These are phyloP conservation scores for Phytophthora hybrid DNA, from an alignment of 352 stramenopile genomes.

Conservation along the genomic window DNA sequence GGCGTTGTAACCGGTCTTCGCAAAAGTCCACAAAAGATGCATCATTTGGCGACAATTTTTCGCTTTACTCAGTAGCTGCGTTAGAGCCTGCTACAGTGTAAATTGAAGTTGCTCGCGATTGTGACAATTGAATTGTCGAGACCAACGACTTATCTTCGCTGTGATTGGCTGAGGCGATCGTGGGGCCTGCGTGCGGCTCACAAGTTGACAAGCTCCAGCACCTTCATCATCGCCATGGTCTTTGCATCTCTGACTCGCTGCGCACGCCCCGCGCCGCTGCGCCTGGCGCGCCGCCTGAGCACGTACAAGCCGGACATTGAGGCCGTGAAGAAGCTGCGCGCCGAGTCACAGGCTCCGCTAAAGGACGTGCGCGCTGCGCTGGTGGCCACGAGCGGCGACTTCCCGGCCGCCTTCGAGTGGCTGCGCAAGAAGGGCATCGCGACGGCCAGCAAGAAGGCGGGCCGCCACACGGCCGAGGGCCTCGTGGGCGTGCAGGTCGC, in stretches of 20 bases:
- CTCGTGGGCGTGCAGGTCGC: slow-evolving; percentile 74
- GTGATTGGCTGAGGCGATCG: background rate
- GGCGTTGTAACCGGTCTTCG: too few species aligned
- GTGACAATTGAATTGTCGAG: too few species aligned
- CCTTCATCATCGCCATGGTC: slow-evolving; percentile 14
- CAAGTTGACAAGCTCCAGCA: too few species aligned
- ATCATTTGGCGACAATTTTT: too few species aligned
- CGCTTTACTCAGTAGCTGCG: too few species aligned
- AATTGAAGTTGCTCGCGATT: too few species aligned
- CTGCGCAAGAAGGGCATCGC: slow-evolving; percentile 91
- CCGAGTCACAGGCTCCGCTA: slow-evolving; percentile 86
- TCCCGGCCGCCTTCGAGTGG: slow-evolving; percentile 89
- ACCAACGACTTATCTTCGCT: too few species aligned
- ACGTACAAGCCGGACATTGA: slow-evolving; percentile 87
- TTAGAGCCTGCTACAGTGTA: too few species aligned
- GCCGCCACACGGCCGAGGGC: slow-evolving; percentile 79
- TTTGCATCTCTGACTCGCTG: slow-evolving; percentile 27
- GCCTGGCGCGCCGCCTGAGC: slow-evolving; percentile 52
- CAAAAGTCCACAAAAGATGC: too few species aligned
- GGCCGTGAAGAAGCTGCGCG: slow-evolving; percentile 90
- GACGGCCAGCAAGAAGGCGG: slow-evolving; percentile 80
- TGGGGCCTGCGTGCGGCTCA: background rate
- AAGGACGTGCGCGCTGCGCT: slow-evolving; percentile 92
- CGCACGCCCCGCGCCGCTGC: slow-evolving; percentile 14
- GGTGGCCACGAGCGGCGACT: slow-evolving; percentile 79